These are phyloP conservation scores for Conticribra guillardii DNA, from an alignment of 108 stramenopile species.

Conservation along the genomic window DNA sequence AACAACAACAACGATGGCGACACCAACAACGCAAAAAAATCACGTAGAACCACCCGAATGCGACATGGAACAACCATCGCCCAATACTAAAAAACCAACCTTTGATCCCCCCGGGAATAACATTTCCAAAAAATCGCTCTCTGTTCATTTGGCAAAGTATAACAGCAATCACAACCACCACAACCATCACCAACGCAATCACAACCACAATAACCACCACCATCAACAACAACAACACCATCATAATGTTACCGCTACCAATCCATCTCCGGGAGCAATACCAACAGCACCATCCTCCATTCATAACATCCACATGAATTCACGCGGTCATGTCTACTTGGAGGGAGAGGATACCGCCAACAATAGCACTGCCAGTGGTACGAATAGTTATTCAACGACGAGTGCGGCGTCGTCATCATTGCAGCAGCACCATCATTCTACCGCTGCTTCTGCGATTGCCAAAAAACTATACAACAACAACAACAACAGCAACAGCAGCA, in stretches of 20 bases:
- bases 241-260: no score
- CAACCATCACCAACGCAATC: not conserved
- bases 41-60: not conserved
- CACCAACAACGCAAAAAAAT: no score
- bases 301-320: not conserved
- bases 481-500: no score
- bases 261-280: no score
- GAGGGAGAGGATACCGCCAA: not conserved
- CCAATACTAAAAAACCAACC: not conserved
- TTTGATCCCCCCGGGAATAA: not conserved
- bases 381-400: no score
- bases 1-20: no score
- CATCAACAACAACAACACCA: not conserved
- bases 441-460: not conserved
- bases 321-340: not conserved
- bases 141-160: not conserved
- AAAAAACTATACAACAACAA: not conserved
- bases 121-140: not conserved
- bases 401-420: not conserved
- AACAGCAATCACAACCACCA: not conserved
- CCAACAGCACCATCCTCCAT: not conserved
- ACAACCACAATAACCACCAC: not conserved
- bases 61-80: no score
- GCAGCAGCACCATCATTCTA: not conserved
- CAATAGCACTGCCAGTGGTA: no score